Percentiles rank a stretch among this genome's conserved stretches.
phyloP scores from a whole-genome alignment of 2,329 filamentous ascomycete species.

The Fonsecaea nubica region DNA sequence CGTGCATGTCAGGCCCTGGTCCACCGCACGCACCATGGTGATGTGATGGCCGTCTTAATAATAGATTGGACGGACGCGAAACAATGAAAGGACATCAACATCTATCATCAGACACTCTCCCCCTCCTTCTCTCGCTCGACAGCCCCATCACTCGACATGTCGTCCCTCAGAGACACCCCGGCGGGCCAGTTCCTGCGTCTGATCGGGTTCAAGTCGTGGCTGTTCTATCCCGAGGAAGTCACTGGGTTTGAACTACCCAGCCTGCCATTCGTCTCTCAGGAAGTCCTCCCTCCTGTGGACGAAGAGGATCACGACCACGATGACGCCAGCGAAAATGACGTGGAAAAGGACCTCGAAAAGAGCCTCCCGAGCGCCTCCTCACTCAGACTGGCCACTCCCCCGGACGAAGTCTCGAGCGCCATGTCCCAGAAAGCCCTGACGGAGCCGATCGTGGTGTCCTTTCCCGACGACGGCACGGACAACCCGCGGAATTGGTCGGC shows the following conservation, averaged over 20 bases:
- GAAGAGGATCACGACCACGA: too few species aligned
- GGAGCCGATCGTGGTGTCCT: constrained; percentile 43
- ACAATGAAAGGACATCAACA: not conserved
- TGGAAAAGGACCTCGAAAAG: constrained; percentile 23
- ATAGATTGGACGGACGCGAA: constrained; percentile 2
- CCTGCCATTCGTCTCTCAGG: constrained; percentile 20
- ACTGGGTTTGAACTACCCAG: constrained; percentile 22
- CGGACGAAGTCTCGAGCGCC: constrained; percentile 14
- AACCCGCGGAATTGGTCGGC: constrained; percentile 52
- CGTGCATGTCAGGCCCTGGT: not conserved
- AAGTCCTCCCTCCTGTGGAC: not conserved
- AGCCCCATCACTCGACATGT: constrained; percentile 6
- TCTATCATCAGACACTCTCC: not conserved
- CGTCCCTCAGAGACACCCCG: constrained; percentile 29
- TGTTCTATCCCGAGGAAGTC: constrained; percentile 32
- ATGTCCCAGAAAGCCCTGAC: constrained; percentile 18
- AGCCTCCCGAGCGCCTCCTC: constrained; percentile 9
- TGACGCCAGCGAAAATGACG: not conserved
- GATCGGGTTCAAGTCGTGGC: constrained; percentile 26
- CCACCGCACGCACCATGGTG: not conserved
- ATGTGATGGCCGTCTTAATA: constrained; percentile 6
- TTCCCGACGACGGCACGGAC: constrained; percentile 54
- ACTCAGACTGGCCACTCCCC: constrained; percentile 13
- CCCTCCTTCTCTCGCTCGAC: not conserved
- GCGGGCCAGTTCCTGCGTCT: constrained; percentile 30